A percentile compares a stretch with the other conserved stretches of the same genome.
Conservation (phyloP, 805 yeast species). For the Zygoascus ofunaensis region DNA sequence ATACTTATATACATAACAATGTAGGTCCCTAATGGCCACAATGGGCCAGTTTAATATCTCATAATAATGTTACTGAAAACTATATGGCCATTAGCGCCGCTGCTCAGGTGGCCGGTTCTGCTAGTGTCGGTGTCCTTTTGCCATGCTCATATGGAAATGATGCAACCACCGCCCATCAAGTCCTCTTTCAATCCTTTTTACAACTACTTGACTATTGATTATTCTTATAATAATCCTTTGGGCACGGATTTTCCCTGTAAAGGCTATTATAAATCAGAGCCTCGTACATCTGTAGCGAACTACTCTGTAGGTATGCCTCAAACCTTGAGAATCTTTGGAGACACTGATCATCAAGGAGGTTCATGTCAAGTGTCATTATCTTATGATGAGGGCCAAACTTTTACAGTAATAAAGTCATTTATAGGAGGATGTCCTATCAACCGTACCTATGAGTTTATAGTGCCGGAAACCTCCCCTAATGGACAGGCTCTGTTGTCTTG, state of each 20-base stretch:
- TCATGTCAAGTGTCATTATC: conserved; percentile 21
- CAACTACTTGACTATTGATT: conserved; percentile 10
- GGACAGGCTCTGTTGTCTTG: conserved; percentile 19
- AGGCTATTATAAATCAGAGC: conserved; percentile 16
- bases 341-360: conserved; percentile 18
- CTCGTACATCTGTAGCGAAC: conserved; percentile 10
- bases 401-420: conserved; percentile 19
- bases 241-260: conserved; percentile 16
- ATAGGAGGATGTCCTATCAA: conserved; percentile 21
- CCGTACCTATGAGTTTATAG: conserved; percentile 12
- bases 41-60: too few relatives aligned
- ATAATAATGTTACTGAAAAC: too few relatives aligned
- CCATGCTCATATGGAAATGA: conserved; percentile 18
- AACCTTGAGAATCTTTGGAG: conserved; percentile 12
- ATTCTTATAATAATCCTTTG: conserved; percentile 16
- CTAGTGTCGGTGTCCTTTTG: neutral
- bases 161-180: conserved; percentile 18
- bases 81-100: too few relatives aligned
- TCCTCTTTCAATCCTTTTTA: conserved; percentile 15
- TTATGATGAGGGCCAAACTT: conserved; percentile 18
- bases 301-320: conserved; percentile 14
- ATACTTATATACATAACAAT: too few relatives aligned
- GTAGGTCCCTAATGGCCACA: too few relatives aligned
- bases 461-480: conserved; percentile 16
- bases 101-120: too few relatives aligned